Conservation (phyloP, 139 green algal species). For the Protoeuglena noctilucae region DNA sequence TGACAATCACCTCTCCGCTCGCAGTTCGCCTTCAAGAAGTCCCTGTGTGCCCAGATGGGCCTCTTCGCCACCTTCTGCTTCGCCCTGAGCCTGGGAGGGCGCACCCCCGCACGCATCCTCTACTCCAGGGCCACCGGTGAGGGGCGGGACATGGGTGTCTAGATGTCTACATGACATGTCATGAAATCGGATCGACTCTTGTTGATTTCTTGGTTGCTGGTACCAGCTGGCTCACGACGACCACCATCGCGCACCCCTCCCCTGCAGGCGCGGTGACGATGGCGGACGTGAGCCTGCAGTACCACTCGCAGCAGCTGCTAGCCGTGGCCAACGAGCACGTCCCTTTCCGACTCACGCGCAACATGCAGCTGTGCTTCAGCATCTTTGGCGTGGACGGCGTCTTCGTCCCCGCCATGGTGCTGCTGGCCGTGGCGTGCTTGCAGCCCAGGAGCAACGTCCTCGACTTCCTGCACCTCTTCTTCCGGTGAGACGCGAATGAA, state of each 20-base stretch:
- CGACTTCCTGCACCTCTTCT: constrained; percentile 2
- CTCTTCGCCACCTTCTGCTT: constrained; percentile 66
- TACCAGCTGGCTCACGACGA: too few species aligned
- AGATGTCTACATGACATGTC: too few species aligned
- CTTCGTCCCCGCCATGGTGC: constrained; percentile 21
- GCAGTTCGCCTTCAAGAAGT: constrained; percentile 89
- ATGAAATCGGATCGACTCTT: too few species aligned
- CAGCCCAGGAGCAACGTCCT: neutral
- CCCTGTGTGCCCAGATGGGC: constrained; percentile 70
- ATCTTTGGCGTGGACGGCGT: constrained; percentile 76
- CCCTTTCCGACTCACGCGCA: constrained; percentile 92
- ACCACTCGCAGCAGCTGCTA: neutral
- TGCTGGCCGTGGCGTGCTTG: constrained; percentile 13
- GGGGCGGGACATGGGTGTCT: constrained; percentile 30
- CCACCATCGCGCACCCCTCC: too few species aligned
- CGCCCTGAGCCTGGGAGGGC: constrained; percentile 64
- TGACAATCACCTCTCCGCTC: constrained; percentile 67
- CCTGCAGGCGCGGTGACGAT: too few species aligned
- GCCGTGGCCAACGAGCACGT: constrained; percentile 46
- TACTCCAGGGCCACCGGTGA: constrained; percentile 65
- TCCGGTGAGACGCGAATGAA: neutral
- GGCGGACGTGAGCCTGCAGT: too few species aligned
- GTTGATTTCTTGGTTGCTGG: too few species aligned
- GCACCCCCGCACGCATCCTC: constrained; percentile 74
- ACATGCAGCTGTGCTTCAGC: constrained; percentile 89